Base-by-base conservation (phyloP, 2,329 filamentous ascomycete species). In the Amphichorda felina region DNA sequence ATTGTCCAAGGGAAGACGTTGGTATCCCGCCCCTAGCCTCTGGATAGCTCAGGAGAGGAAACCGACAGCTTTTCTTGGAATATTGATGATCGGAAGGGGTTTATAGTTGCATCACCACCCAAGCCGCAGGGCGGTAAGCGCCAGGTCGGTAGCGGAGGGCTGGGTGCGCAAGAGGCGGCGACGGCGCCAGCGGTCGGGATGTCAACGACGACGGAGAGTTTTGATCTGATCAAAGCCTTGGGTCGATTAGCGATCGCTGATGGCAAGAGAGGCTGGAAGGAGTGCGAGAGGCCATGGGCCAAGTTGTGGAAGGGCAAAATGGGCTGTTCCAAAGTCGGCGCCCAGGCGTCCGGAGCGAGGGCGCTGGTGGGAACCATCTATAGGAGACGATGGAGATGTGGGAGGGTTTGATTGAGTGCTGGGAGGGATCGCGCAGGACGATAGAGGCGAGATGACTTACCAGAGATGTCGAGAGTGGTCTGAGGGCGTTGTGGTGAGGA, bases 361-460 rank as follows among this genome's bases (percentile, higher is more conserved):
- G 6, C 26, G 27, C 14, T n/a, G 36, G 19, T 17, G 36, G 22
- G 32, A 34, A 21, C 27, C 21, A 37, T 28, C 14, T 24, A 35
- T 24, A 41, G 41, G 31, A 22, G 14, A 34, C 33, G 30, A 35
- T 19, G 26, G 33, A 38, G 39, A 35, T 43, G 40, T 29, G 26
- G 25, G 43, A 39, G 40, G 44, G 41, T 38, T 37, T 50, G 41
- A 51, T 47, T 45, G 42, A 42, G 44, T 43, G 42, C 39, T 40
- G 40, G 42, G 40, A 36, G 43, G 44, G 55, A 59, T 61, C 53
- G 60, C 60, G 50, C 50, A 56, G 40, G 47, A 43, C 38, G 41
- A 50, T 43, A 48, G 47, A 50, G 43, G 42, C 45, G 45, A 53
- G 45, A 45, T 39, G 43, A 61, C 60, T 61, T 44, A 62, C 58